These are phyloP conservation scores for Syzygium malaccense DNA, from an alignment of 441 rosid genomes.

Conservation along the genomic window DNA sequence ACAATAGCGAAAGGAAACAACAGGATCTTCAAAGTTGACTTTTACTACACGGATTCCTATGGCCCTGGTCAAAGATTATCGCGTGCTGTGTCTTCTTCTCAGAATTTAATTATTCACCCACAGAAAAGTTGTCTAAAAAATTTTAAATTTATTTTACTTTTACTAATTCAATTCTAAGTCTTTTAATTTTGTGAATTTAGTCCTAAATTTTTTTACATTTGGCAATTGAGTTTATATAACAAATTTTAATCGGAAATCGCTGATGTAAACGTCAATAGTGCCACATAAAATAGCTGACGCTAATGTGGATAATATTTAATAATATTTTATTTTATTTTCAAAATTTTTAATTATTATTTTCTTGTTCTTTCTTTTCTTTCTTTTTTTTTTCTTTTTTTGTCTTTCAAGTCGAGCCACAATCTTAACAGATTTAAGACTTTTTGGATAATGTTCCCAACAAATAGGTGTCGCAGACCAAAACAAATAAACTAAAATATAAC, in stretches of 20 bases:
- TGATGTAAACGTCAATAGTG: accelerated
- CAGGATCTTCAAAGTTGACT: neutral
- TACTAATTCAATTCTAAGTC: accelerated
- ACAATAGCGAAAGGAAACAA: neutral
- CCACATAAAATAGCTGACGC: accelerated
- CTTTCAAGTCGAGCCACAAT: neutral
- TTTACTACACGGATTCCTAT: neutral
- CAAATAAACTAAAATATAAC: too few relatives aligned
- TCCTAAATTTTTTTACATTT: too few relatives aligned
- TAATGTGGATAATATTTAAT: too few relatives aligned
- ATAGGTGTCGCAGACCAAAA: too few relatives aligned
- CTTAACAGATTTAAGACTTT: accelerated
- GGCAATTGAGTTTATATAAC: accelerated
- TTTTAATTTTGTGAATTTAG: too few relatives aligned
- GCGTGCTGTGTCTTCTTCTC: neutral
- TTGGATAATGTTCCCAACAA: accelerated
- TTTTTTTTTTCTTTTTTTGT: too few relatives aligned
- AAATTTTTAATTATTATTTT: accelerated
- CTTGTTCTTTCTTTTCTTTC: too few relatives aligned
- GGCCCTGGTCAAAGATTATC: neutral
- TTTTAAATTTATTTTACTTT: accelerated
- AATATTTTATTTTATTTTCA: too few relatives aligned
- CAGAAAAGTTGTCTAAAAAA: too few relatives aligned
- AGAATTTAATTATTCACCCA: too few relatives aligned
- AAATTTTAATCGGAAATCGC: accelerated